Conservation (phyloP, 2,329 filamentous ascomycete genomes). For the Fusarium sterilihyphosum region DNA sequence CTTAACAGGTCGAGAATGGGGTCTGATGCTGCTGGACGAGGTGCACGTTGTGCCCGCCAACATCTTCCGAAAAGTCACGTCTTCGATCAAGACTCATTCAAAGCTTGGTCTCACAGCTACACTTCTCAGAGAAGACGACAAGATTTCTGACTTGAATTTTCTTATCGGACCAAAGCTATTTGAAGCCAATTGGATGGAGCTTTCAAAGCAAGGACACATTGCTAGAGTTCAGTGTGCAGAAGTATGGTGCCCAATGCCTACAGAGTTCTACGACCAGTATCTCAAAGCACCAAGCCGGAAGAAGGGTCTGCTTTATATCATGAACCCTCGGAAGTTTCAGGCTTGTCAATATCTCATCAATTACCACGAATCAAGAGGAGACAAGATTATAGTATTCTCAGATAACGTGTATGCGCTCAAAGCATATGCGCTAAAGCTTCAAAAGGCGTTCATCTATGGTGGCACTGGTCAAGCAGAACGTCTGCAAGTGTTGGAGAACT, state of each 20-base stretch:
- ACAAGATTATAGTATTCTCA: constrained; percentile 98
- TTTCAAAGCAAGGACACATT: constrained; percentile 96
- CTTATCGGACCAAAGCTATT: constrained; percentile 97
- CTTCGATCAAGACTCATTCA: constrained; percentile 91
- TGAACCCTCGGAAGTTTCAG: constrained; percentile 98
- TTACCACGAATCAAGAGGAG: constrained; percentile 92
- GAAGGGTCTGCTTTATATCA: constrained; percentile 78
- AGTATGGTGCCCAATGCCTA: constrained; percentile 99
- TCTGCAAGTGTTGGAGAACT: constrained; percentile 88
- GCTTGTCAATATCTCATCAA: constrained; percentile 98
- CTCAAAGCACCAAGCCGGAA: constrained; percentile 70
- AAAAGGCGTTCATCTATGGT: constrained; percentile 91
- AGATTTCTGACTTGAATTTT: constrained; percentile 97
- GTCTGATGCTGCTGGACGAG: constrained; percentile 95
- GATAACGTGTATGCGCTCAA: constrained; percentile 96
- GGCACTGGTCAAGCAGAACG: constrained; percentile 88
- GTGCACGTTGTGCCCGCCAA: constrained; percentile 97
- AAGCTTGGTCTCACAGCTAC: constrained; percentile 96
- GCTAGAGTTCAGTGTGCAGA: constrained; percentile 97
- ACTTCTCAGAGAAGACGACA: constrained; percentile 94
- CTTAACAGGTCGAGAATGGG: constrained; percentile 89
- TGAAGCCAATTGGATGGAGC: constrained; percentile 99
- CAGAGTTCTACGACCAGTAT: constrained; percentile 97
- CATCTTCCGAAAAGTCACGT: constrained; percentile 95
- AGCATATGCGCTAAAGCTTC: constrained; percentile 83